phyloP scores from a whole-genome alignment of 371 early-diverging fungal species.

The Chytridium lagenaria region DNA sequence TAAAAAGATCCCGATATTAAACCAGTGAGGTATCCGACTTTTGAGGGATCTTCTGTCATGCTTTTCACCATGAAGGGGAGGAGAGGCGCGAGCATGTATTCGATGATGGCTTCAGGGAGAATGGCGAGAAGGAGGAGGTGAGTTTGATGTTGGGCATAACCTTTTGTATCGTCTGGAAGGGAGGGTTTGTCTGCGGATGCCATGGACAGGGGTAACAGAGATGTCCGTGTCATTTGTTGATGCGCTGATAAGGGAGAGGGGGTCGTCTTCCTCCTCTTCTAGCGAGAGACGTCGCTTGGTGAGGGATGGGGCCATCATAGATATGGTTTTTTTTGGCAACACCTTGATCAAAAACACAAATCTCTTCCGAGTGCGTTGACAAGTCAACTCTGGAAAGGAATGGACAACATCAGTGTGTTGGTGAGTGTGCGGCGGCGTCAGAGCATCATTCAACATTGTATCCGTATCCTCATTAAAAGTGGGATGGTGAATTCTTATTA shows the following conservation, averaged over 20 bases:
- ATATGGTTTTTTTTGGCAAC: too few species aligned
- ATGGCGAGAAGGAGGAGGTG: constrained; percentile 38
- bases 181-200: background rate
- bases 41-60: constrained; percentile 8
- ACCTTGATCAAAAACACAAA: too few species aligned
- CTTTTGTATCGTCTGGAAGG: background rate
- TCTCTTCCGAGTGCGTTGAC: constrained; percentile 1
- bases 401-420: constrained; percentile 9
- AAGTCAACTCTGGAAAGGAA: constrained; percentile 3
- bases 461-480: too few species aligned
- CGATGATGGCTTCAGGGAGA: constrained; percentile 53
- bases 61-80: constrained; percentile 47
- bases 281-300: constrained; percentile 3
- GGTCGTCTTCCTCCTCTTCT: background rate
- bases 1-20: constrained; percentile 50
- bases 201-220: background rate
- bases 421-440: background rate
- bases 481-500: background rate
- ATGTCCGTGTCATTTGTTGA: background rate
- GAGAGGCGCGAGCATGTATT: constrained; percentile 47
- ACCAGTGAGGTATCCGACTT: constrained; percentile 46
- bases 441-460: too few species aligned
- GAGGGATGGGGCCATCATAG: background rate
- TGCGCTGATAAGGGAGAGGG: background rate
- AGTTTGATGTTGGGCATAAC: constrained; percentile 19